Conservation (phyloP, 306 rosid species). For the Cucurbita moschata region DNA sequence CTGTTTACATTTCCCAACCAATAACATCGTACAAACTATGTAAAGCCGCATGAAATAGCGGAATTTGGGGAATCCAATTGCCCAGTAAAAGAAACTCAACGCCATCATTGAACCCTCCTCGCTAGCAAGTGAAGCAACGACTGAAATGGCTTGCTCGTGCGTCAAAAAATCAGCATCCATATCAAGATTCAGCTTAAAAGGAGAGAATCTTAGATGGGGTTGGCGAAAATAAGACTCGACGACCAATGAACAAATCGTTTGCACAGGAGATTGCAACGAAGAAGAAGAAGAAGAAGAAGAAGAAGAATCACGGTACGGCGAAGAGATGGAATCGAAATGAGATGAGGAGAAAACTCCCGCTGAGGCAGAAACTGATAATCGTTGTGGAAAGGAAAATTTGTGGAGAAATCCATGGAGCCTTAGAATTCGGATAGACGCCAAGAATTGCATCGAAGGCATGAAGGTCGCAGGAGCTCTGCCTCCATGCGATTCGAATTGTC, state of each 20-base stretch:
- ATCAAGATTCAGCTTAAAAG: conserved; percentile 36
- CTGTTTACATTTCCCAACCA: conserved; percentile 39
- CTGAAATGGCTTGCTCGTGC: conserved; percentile 45
- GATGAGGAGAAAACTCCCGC: conserved; percentile 15
- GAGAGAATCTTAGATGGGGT: conserved; percentile 20
- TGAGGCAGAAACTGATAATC: conserved; percentile 6
- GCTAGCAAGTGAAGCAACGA: conserved; percentile 55
- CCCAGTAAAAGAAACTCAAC: conserved; percentile 64
- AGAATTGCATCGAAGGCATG: conserved; percentile 12
- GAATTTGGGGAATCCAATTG: conserved; percentile 38
- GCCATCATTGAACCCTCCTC: conserved; percentile 74
- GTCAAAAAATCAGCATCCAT: conserved; percentile 35
- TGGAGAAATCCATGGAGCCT: conserved; percentile 25
- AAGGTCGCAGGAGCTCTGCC: background rate
- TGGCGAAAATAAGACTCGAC: conserved; percentile 39
- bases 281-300: conserved; percentile 16
- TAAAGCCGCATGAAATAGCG: conserved; percentile 57
- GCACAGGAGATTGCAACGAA: conserved; percentile 30
- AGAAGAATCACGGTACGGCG: conserved; percentile 10
- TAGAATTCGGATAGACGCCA: conserved; percentile 24
- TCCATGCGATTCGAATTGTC: background rate
- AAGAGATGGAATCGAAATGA: conserved; percentile 3
- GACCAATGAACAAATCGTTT: conserved; percentile 40
- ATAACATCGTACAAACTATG: conserved; percentile 42
- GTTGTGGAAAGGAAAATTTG: conserved; percentile 10